A percentile compares a stretch with the other conserved stretches of the same genome.
phyloP scores from a whole-genome alignment of 1,139 yeast species.

The Zygosaccharomyces pseudobailii region DNA sequence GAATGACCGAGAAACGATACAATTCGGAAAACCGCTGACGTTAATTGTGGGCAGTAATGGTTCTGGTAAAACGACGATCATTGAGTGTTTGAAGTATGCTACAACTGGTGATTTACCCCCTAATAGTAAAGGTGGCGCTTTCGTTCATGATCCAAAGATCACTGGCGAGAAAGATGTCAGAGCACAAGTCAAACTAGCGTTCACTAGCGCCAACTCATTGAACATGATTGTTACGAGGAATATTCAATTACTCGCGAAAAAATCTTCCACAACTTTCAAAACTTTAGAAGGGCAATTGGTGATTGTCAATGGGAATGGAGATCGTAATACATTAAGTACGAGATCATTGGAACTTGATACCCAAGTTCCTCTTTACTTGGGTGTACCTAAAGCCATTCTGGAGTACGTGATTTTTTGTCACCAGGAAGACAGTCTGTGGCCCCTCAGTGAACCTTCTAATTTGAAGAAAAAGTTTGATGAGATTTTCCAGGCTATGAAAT shows the following conservation, averaged over 20 bases:
- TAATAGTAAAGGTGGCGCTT: constrained; percentile 93
- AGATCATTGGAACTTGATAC: constrained; percentile 81
- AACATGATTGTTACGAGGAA: constrained; percentile 85
- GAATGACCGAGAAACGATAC: constrained; percentile 75
- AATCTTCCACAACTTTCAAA: constrained; percentile 68
- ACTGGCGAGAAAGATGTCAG: constrained; percentile 70
- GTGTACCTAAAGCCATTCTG: constrained; percentile 81
- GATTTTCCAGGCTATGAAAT: constrained; percentile 91
- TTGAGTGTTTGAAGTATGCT: constrained; percentile 88
- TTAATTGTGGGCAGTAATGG: constrained; percentile 96
- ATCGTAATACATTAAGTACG: constrained; percentile 70
- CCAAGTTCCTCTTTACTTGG: constrained; percentile 75
- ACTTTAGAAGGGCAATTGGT: constrained; percentile 86
- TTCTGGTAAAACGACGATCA: constrained; percentile 96
- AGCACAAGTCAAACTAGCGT: constrained; percentile 89
- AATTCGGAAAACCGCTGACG: constrained; percentile 87
- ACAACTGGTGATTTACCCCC: constrained; percentile 97
- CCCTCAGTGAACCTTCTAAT: constrained; percentile 83
- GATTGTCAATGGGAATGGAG: constrained; percentile 55
- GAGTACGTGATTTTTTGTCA: constrained; percentile 96
- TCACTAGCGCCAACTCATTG: constrained; percentile 65
- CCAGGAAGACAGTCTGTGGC: constrained; percentile 97
- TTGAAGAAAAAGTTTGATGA: constrained; percentile 93
- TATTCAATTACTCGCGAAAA: constrained; percentile 64
- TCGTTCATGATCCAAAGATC: constrained; percentile 87